Evolutionary conservation across 2,329 filamentous ascomycete species (phyloP).

Genomic region (Arthrinium phaeospermum): DNA sequence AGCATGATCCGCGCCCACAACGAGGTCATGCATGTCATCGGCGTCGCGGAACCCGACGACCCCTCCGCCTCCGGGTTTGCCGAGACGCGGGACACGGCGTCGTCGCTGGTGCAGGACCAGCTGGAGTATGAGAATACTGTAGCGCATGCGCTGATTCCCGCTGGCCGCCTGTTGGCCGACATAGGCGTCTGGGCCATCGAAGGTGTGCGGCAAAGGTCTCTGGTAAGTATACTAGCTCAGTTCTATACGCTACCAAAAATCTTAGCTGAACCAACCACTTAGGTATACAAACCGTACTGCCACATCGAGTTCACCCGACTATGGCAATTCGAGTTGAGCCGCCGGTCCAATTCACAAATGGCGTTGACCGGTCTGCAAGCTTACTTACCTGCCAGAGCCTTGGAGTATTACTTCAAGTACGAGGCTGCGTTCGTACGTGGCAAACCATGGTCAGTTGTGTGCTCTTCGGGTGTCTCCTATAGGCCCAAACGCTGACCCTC

Average conservation of each 20-base stretch:
- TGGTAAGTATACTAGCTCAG: constrained; percentile 19
- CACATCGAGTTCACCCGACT: constrained; percentile 55
- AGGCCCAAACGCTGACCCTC: not conserved
- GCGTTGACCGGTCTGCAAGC: constrained; percentile 43
- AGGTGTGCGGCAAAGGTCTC: constrained; percentile 45
- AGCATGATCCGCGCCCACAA: constrained; percentile 66
- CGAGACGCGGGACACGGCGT: constrained; percentile 39
- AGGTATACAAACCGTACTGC: constrained; percentile 60
- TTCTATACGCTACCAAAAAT: not conserved
- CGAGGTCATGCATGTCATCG: constrained; percentile 68
- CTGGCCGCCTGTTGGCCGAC: constrained; percentile 46
- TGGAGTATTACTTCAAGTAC: not conserved
- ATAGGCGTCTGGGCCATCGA: constrained; percentile 57
- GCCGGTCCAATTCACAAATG: constrained; percentile 40
- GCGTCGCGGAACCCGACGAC: constrained; percentile 64
- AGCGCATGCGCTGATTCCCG: constrained; percentile 45
- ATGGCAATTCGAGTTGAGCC: constrained; percentile 40
- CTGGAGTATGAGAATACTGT: constrained; percentile 53
- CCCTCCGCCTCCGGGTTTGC: constrained; percentile 38
- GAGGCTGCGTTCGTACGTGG: not conserved
- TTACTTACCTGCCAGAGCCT: not conserved
- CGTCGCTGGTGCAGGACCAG: constrained; percentile 46
- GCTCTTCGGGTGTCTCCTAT: not conserved
- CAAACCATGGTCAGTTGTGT: constrained; percentile 33
- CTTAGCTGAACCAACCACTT: not conserved